These are phyloP conservation scores for Pyrenophora tritici-repentis DNA, from an alignment of 2,329 filamentous ascomycete species.

Conservation along the genomic window DNA sequence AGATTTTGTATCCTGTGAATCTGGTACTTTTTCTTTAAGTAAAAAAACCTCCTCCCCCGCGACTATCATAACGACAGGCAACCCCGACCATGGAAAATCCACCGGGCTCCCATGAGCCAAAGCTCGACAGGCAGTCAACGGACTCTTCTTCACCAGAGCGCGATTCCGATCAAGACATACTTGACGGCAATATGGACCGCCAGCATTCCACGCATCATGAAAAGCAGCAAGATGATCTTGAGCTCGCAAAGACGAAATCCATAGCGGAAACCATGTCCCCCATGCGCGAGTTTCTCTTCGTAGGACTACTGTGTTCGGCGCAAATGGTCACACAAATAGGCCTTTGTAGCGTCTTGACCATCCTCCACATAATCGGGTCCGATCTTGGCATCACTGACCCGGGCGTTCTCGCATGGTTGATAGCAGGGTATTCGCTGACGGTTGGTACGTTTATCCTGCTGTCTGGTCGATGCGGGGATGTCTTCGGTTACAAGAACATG, in stretches of 20 bases:
- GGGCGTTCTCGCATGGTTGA: slow-evolving; percentile 55
- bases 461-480: slow-evolving; percentile 56
- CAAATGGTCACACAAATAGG: slow-evolving; percentile 50
- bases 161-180: not conserved
- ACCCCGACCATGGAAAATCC: not conserved
- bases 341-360: slow-evolving; percentile 45
- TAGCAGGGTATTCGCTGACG: slow-evolving; percentile 56
- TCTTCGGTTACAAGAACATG: slow-evolving; percentile 57
- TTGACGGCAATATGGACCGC: not conserved
- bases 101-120: not conserved
- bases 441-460: slow-evolving; percentile 58
- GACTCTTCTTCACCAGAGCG: not conserved
- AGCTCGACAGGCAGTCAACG: not conserved
- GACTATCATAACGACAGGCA: not conserved
- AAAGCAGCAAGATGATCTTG: slow-evolving; percentile 10
- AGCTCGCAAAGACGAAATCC: slow-evolving; percentile 26
- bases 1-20: no score
- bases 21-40: no score
- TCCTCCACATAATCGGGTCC: slow-evolving; percentile 51
- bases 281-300: slow-evolving; percentile 32
- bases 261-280: slow-evolving; percentile 29
- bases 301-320: slow-evolving; percentile 33
- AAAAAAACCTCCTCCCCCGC: no score
- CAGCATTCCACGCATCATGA: not conserved
- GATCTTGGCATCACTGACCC: slow-evolving; percentile 48